Evolutionary conservation across 176 grass and related monocot species (phyloP), one percentile per base, ranked within the genome.

Genomic region (Zea luxurians): DNA sequence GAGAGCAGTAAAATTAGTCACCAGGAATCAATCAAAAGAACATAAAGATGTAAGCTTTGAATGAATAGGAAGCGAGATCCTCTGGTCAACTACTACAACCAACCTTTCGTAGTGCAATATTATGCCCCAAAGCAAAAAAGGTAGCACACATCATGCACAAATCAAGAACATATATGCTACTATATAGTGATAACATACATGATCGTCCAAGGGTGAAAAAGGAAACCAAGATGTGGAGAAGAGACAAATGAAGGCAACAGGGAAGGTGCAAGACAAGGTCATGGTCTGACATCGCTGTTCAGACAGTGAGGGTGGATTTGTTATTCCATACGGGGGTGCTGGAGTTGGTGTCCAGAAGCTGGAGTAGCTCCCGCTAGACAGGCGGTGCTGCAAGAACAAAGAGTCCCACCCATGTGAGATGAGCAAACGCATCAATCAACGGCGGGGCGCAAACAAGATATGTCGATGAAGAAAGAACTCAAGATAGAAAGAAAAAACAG

Each of bases 381-480:
- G n/a, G n/a, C n/a, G n/a, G n/a, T n/a, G n/a, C n/a, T n/a, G n/a
- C n/a, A n/a, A n/a, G n/a, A n/a, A n/a, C n/a, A n/a, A n/a, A n/a
- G n/a, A n/a, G 88, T 92, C 89, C 2, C 6, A 80, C 27, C n/a
- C 48, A 18, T 15, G 38, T 71, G 55, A 85, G 41, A 77, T 36
- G 58, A 49, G 13, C 7, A 65, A 61, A 27, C 16, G 43, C 35
- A 9, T 40, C 1, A 15, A 37, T 0, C 18, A 7, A 10, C 4
- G 37, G 7, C 43, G 5, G 2, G n/a, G n/a, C n/a, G n/a, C n/a
- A 13, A 7, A 52, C n/a, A 66, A 78, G 67, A 79, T 60, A 37
- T 5, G 10, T 21, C 65, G 54, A 78, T 41, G 15, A 8, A 2
- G 21, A 45, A 46, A 70, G 8, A n/a, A n/a, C n/a, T n/a, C n/a